Evolutionary conservation across 2,329 filamentous ascomycete genomes (phyloP).

Genomic region (Fusarium sp.): DNA sequence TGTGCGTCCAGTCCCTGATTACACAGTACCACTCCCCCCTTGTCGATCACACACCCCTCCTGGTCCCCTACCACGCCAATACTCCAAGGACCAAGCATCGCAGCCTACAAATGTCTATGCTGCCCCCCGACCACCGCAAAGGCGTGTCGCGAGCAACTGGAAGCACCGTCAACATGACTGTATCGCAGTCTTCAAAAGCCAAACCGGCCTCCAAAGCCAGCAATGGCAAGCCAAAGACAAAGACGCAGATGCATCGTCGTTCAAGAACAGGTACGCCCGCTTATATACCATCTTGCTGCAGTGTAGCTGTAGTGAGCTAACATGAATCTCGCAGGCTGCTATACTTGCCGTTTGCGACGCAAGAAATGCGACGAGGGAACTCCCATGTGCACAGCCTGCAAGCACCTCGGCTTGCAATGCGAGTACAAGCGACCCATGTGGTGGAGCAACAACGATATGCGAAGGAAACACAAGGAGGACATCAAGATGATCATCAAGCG

Average conservation of each 20-base stretch:
- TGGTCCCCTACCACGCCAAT: conserved; percentile 39
- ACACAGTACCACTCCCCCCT: conserved; percentile 40
- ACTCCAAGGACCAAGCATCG: conserved; percentile 48
- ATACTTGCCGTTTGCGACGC: conserved; percentile 72
- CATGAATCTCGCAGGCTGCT: conserved; percentile 62
- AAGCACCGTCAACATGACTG: conserved; percentile 67
- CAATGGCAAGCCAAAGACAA: conserved; percentile 69
- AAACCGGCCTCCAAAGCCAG: conserved; percentile 65
- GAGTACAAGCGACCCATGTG: conserved; percentile 97
- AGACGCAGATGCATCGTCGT: conserved; percentile 89
- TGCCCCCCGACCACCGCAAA: conserved; percentile 68
- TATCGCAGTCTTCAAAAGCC: conserved; percentile 66
- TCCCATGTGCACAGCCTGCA: conserved; percentile 72
- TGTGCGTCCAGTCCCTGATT: not conserved
- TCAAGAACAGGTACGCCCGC: conserved; percentile 83
- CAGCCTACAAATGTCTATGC: conserved; percentile 69
- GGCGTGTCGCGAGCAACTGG: conserved; percentile 58
- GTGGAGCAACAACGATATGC: conserved; percentile 94
- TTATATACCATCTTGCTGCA: conserved; percentile 43
- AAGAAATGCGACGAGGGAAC: conserved; percentile 76
- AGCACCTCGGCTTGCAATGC: conserved; percentile 82
- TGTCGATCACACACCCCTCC: conserved; percentile 38
- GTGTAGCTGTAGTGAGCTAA: conserved; percentile 1
- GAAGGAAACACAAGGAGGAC: conserved; percentile 87
- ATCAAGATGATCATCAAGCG: conserved; percentile 98